Base-by-base conservation (phyloP, 192 early-diverging fungal genomes). In the Gryganskiella cystojenkinii region DNA sequence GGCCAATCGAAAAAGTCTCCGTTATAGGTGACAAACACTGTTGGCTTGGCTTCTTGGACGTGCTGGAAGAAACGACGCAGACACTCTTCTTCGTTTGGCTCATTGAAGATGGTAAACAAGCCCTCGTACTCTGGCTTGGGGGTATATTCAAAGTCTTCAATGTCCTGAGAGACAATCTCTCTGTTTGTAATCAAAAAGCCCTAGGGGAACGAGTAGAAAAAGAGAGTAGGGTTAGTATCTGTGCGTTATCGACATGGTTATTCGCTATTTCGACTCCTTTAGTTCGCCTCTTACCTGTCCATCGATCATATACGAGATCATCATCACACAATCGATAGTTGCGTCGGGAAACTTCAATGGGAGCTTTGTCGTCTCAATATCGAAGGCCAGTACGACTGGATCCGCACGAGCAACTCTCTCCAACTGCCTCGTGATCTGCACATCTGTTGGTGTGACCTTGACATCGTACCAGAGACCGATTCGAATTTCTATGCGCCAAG, bases 291-390 rank as follows among this genome's bases (percentile, higher is more conserved):
- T 17, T 7, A 96, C 94, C 81, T 93, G 92, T 22, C 95, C 98
- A 61, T 98, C 96, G 55, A 99, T 93, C 98, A 99, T 99, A 79
- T 99, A 99, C 31, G 97, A 98, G 69, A 99, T 98, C 98, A 99
- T 99, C 95, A 98, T 99, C 65, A 99, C 95, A 43, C 88, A 89
- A 76, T 99, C 98, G 33, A 91, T 90, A 4, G 81, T 52, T 0
- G 95, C 87, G 64, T 98, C 98, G 9, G 98, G 98, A 64, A 99
- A 99, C 81, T 98, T 98, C 33, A 99, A 87, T 33, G 98, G 98
- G 33, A 95, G 80, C 79, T 99, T 99, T 33, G 97, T 96, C 0
- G 95, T 97, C 83, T 99, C 98, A 59, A 99, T 99, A 85, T 98
- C 96, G 72, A 96, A 99, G 0, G 96, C 98, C 33, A 98, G 67